Conservation (phyloP, 2,329 filamentous ascomycete genomes). For the Ascochyta lentis region DNA sequence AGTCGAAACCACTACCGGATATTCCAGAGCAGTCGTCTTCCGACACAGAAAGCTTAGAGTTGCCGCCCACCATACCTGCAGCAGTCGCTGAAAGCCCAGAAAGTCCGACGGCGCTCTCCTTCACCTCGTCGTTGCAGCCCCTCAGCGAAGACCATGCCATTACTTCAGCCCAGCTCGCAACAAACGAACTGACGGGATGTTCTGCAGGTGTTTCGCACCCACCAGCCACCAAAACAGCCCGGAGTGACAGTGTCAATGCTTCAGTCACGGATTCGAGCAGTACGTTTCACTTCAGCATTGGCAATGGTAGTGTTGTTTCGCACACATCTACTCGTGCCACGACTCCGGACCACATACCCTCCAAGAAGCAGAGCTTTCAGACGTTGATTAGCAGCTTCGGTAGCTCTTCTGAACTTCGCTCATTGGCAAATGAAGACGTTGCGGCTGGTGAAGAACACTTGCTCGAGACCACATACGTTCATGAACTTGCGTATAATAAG, state of each 20-base stretch:
- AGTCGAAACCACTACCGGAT: slow-evolving; percentile 73
- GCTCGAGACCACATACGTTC: slow-evolving; percentile 89
- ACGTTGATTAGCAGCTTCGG: slow-evolving; percentile 67
- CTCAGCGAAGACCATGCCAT: slow-evolving; percentile 35
- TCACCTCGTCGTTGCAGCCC: slow-evolving; percentile 54
- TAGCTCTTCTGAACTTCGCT: slow-evolving; percentile 69
- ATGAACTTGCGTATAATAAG: slow-evolving; percentile 92
- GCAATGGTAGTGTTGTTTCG: slow-evolving; percentile 79
- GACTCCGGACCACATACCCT: slow-evolving; percentile 72
- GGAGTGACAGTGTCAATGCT: slow-evolving; percentile 70
- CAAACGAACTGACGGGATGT: slow-evolving; percentile 41
- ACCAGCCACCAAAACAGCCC: slow-evolving; percentile 35
- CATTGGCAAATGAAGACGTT: slow-evolving; percentile 72
- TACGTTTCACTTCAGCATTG: slow-evolving; percentile 76
- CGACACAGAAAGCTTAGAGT: slow-evolving; percentile 32
- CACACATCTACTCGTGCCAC: slow-evolving; percentile 86
- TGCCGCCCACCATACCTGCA: slow-evolving; percentile 30
- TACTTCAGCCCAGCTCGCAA: slow-evolving; percentile 14
- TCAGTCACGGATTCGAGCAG: slow-evolving; percentile 80
- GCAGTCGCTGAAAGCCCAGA: slow-evolving; percentile 28
- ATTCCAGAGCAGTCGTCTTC: slow-evolving; percentile 59
- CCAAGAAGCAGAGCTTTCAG: slow-evolving; percentile 63
- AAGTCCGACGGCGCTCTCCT: slow-evolving; percentile 48
- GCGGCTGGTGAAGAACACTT: slow-evolving; percentile 82
- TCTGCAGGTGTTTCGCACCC: slow-evolving; percentile 43